Conservation (phyloP, 2,329 filamentous ascomycete genomes). For the Exophiala xenobiotica region DNA sequence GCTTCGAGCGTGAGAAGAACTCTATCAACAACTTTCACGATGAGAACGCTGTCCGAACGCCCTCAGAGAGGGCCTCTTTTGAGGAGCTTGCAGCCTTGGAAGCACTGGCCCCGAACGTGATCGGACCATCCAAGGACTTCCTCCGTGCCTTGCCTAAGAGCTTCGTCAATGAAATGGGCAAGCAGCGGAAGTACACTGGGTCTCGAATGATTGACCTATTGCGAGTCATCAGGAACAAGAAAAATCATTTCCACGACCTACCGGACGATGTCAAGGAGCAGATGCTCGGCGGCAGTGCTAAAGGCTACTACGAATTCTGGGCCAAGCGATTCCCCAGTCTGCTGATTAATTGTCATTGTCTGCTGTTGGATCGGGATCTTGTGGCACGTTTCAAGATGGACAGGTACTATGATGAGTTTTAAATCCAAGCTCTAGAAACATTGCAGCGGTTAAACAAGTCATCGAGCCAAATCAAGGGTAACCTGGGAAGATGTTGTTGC, state of each 20-base stretch:
- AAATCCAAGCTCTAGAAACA: not conserved
- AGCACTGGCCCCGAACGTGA: conserved; percentile 50
- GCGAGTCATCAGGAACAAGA: conserved; percentile 89
- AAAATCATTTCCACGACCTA: conserved; percentile 98
- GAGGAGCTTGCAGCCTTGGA: conserved; percentile 53
- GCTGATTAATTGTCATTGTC: conserved; percentile 74
- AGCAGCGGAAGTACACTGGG: conserved; percentile 93
- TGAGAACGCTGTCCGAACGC: conserved; percentile 24
- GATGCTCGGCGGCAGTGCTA: conserved; percentile 47
- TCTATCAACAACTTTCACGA: conserved; percentile 28
- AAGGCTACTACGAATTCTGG: conserved; percentile 78
- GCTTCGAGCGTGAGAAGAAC: conserved; percentile 82
- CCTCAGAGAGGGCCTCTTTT: conserved; percentile 21
- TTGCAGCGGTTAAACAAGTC: not conserved
- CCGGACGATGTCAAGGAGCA: conserved; percentile 69
- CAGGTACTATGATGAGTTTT: conserved; percentile 57
- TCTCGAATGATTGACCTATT: conserved; percentile 79
- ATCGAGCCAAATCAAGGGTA: no score
- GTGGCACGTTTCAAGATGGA: conserved; percentile 62
- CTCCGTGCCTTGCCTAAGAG: conserved; percentile 70
- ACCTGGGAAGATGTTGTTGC: no score
- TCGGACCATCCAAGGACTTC: conserved; percentile 61
- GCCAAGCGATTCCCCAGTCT: conserved; percentile 74
- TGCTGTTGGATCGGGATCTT: conserved; percentile 67
- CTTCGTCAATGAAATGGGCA: conserved; percentile 86